These are phyloP conservation scores for Alternaria atra DNA, from an alignment of 2,329 filamentous ascomycete genomes.

Conservation along the genomic window DNA sequence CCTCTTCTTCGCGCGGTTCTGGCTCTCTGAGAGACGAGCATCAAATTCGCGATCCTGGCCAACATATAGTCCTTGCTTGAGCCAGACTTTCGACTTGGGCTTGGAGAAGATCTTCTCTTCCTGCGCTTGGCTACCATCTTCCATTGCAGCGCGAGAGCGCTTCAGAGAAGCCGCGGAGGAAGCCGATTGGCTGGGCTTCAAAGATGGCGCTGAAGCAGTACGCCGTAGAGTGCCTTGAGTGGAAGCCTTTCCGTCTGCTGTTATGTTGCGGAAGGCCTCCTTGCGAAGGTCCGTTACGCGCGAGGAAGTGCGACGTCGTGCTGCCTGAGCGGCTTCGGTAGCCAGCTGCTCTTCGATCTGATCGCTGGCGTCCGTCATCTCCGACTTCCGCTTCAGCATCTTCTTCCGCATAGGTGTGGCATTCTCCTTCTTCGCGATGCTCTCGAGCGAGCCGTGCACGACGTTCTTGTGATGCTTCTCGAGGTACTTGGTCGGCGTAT, in stretches of 20 bases:
- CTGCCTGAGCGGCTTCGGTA: conserved; percentile 43
- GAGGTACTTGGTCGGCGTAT: conserved; percentile 60
- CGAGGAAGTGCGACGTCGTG: conserved; percentile 44
- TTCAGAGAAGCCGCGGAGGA: conserved; percentile 28
- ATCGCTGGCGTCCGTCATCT: conserved; percentile 28
- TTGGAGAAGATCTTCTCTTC: conserved; percentile 35
- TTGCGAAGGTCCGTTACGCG: conserved; percentile 47
- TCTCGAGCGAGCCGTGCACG: conserved; percentile 41
- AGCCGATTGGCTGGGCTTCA: conserved; percentile 26
- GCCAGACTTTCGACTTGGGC: conserved; percentile 74
- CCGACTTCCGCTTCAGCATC: conserved; percentile 19
- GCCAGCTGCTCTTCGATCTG: conserved; percentile 45
- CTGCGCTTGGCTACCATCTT: conserved; percentile 24
- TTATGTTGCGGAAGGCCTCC: conserved; percentile 44
- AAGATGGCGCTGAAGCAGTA: conserved; percentile 36
- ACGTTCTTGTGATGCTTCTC: conserved; percentile 51
- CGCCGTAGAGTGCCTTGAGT: conserved; percentile 41
- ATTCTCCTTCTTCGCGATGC: conserved; percentile 18
- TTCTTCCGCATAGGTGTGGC: conserved; percentile 34
- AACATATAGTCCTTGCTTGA: conserved; percentile 84
- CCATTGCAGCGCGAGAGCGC: conserved; percentile 33
- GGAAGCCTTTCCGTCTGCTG: conserved; percentile 48
- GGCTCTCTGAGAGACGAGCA: conserved; percentile 58
- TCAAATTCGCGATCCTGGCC: conserved; percentile 70
- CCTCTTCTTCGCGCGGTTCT: conserved; percentile 51